Base-by-base conservation (phyloP, 2,329 filamentous ascomycete species). In the Cordyceps tenuipes region DNA sequence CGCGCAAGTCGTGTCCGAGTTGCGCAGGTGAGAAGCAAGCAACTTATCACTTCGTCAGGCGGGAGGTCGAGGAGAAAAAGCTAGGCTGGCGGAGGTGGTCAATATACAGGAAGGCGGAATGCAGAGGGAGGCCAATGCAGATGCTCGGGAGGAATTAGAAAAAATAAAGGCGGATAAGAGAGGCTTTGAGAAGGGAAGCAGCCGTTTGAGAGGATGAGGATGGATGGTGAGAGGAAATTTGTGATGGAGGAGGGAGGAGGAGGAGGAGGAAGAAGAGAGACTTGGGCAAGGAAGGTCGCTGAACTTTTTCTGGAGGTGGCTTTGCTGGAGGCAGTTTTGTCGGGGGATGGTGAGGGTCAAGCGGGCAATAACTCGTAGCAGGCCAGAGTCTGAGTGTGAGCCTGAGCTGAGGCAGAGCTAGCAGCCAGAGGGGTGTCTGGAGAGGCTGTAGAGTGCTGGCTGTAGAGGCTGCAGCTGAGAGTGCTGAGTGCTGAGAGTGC, bases 131-230 rank as follows among this genome's bases (percentile, higher is more conserved):
- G 10, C 36, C 55, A 58, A 52, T 49, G 52, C 52, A 44, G 12
- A 44, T 41, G 29, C 51, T 49, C 49, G 2, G 19, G 9, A 41
- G 41, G 29, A 43, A 57, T 56, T 36, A 52, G 50, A n/a, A 26
- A 46, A n/a, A 19, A 52, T 41, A 47, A 61, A 58, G 51, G 59
- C 61, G 46, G 36, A 60, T 61, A 41, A 29, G 41, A 49, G 48
- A 36, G 31, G 23, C 44, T 36, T 31, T 12, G 29, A 29, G 47
- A 51, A 58, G 55, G 17, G 41, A 36, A 36, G 46, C 47, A 21
- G 55, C 55, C 46, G 43, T 39, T 57, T 41, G 47, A 39, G 46
- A 51, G 55, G 23, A 49, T 15, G 36, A 49, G 21, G 55, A 58
- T 49, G 34, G 53, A 54, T 23, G 15, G 26, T 21, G 41, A 46